A percentile compares a stretch with the other conserved stretches of the same genome.
These are phyloP conservation scores for Lactuca saligna DNA, from an alignment of 129 eudicot genomes.

Conservation along the genomic window DNA sequence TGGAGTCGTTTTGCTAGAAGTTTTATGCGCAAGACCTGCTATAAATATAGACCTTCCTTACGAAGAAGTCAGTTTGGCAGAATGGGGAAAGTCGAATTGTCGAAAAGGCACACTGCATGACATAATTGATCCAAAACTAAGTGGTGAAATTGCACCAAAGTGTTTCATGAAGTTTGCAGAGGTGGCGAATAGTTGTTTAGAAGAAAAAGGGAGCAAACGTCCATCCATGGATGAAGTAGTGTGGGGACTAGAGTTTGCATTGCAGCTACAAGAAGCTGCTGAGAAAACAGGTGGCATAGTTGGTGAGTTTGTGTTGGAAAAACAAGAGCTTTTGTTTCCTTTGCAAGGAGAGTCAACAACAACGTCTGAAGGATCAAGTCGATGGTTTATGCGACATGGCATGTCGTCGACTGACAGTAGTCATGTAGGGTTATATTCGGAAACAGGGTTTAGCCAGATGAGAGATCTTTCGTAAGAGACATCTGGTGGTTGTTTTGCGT, in stretches of 20 bases:
- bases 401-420: conserved; percentile 17
- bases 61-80: conserved; percentile 43
- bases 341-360: conserved; percentile 22
- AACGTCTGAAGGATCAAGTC: conserved; percentile 12
- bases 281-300: conserved; percentile 13
- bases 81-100: conserved; percentile 31
- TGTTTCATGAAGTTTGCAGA: conserved; percentile 37
- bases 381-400: conserved; percentile 14
- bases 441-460: conserved; percentile 19
- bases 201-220: conserved; percentile 19
- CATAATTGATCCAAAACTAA: conserved; percentile 28
- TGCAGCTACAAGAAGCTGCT: conserved; percentile 28
- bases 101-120: conserved; percentile 13
- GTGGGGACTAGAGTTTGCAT: conserved; percentile 33
- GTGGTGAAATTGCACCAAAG: conserved; percentile 22
- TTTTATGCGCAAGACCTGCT: conserved; percentile 43
- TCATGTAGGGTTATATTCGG: conserved; percentile 27
- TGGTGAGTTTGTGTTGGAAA: neutral
- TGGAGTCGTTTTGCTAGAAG: conserved; percentile 57
- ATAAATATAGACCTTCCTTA: conserved; percentile 16
- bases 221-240: conserved; percentile 35
- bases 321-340: conserved; percentile 20
- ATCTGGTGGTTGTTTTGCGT: neutral
- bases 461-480: neutral
- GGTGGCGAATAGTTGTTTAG: conserved; percentile 32